Percentiles rank a stretch among this genome's conserved stretches.
phyloP scores from a whole-genome alignment of 306 rosid species.

The Parietaria judaica region DNA sequence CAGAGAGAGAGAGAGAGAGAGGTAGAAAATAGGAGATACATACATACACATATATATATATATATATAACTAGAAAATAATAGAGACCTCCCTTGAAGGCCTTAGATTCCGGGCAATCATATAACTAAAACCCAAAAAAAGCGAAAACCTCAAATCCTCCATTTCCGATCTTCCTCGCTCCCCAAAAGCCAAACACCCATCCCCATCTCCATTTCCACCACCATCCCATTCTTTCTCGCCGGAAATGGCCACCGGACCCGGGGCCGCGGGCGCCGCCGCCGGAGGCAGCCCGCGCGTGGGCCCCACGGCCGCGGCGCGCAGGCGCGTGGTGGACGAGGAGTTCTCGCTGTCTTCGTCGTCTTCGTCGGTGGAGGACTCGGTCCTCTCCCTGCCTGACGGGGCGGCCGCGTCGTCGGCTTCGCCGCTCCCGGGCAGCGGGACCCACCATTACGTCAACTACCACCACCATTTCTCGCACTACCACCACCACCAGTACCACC shows the following conservation, averaged over 20 bases:
- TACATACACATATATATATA: too few species aligned
- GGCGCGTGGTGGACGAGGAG: constrained; percentile 46
- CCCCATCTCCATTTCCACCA: background rate
- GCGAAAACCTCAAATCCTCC: constrained; percentile 15
- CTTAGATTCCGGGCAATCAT: constrained; percentile 21
- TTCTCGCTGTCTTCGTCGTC: constrained; percentile 26
- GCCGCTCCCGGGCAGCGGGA: constrained; percentile 10
- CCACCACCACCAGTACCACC: constrained; percentile 25
- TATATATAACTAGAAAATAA: background rate
- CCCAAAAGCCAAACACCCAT: background rate
- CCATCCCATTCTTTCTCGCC: constrained; percentile 2
- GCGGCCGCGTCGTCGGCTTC: background rate
- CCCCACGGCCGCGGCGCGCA: constrained; percentile 46
- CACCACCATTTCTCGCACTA: constrained; percentile 12
- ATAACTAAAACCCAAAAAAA: constrained; percentile 9
- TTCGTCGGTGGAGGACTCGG: constrained; percentile 26
- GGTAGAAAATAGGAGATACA: too few species aligned
- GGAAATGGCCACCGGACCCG: constrained; percentile 45
- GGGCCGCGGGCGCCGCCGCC: constrained; percentile 25
- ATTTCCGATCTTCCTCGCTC: background rate
- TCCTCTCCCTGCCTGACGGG: constrained; percentile 26
- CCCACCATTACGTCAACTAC: constrained; percentile 7
- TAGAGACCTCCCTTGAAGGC: constrained; percentile 14
- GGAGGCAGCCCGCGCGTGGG: constrained; percentile 41
- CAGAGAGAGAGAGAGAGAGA: too few species aligned